Conservation (phyloP, 2,329 filamentous ascomycete genomes). For the Aspergillus puulaauensis region DNA sequence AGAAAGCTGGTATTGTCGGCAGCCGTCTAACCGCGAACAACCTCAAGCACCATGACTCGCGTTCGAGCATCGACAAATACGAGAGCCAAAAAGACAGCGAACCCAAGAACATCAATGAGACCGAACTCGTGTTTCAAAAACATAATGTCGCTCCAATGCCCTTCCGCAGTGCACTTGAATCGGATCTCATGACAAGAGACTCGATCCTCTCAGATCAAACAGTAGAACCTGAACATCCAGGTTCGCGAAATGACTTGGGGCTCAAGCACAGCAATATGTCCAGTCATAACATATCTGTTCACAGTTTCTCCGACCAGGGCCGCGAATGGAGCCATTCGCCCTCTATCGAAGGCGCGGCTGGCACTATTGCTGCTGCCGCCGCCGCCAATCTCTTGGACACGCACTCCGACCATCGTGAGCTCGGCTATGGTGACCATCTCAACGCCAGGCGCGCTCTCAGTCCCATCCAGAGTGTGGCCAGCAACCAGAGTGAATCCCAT, state of each 20-base stretch:
- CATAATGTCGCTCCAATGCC: slow-evolving; percentile 78
- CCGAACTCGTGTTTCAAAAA: slow-evolving; percentile 52
- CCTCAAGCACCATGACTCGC: slow-evolving; percentile 64
- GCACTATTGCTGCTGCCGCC: slow-evolving; percentile 41
- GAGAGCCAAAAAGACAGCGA: slow-evolving; percentile 41
- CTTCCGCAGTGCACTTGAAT: slow-evolving; percentile 79
- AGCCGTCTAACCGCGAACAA: slow-evolving; percentile 63
- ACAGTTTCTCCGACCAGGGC: slow-evolving; percentile 47
- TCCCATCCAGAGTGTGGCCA: slow-evolving; percentile 89
- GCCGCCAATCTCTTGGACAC: slow-evolving; percentile 36
- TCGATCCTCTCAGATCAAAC: slow-evolving; percentile 83
- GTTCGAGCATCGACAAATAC: slow-evolving; percentile 52
- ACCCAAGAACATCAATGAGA: slow-evolving; percentile 49
- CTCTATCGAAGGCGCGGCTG: slow-evolving; percentile 34
- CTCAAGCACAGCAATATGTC: slow-evolving; percentile 64
- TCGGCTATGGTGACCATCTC: slow-evolving; percentile 57
- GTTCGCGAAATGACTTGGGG: slow-evolving; percentile 57
- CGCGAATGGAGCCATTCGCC: slow-evolving; percentile 36
- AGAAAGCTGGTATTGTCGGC: slow-evolving; percentile 55
- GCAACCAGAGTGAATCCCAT: slow-evolving; percentile 71
- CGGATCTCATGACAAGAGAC: slow-evolving; percentile 75
- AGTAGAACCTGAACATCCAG: slow-evolving; percentile 65
- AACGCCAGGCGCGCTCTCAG: slow-evolving; percentile 70
- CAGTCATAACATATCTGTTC: slow-evolving; percentile 50
- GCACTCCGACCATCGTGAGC: slow-evolving; percentile 51